These are phyloP conservation scores for Yamadazyma siamensis DNA, from an alignment of 1,139 yeast species.

Conservation along the genomic window DNA sequence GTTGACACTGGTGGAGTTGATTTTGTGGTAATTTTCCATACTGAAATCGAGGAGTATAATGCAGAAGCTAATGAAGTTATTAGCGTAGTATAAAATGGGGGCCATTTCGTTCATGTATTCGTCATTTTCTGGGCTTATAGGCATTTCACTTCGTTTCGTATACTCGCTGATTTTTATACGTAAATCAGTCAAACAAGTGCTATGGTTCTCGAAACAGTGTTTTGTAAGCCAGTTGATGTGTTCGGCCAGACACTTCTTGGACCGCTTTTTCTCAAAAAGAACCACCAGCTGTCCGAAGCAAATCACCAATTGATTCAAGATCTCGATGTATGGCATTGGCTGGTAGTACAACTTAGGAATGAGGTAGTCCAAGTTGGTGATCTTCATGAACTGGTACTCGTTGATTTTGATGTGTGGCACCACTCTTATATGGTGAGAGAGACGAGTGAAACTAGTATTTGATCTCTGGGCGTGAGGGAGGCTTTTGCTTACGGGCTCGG, in stretches of 20 bases:
- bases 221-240: conserved; percentile 7
- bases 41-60: conserved; percentile 19
- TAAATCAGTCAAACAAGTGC: conserved; percentile 12
- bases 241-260: conserved; percentile 2
- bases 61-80: conserved; percentile 17
- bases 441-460: conserved; percentile 2
- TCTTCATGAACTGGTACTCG: conserved; percentile 13
- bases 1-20: conserved; percentile 14
- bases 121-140: conserved; percentile 8
- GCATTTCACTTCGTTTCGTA: conserved; percentile 1
- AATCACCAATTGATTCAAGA: conserved; percentile 12
- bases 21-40: conserved; percentile 17
- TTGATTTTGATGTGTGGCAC: conserved; percentile 7
- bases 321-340: conserved; percentile 2
- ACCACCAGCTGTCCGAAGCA: conserved; percentile 20
- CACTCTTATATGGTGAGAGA: conserved; percentile 4
- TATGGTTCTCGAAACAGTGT: conserved; percentile 17
- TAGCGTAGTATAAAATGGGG: conserved; percentile 17
- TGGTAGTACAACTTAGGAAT: conserved; percentile 4
- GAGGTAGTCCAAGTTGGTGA: conserved; percentile 10
- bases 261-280: conserved; percentile 11
- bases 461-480: conserved; percentile 1
- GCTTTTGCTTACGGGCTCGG: too few relatives aligned
- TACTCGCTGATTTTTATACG: conserved; percentile 6
- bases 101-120: conserved; percentile 11